These are phyloP conservation scores for Phytophthora litchii DNA, from an alignment of 352 stramenopile genomes.

Conservation along the genomic window DNA sequence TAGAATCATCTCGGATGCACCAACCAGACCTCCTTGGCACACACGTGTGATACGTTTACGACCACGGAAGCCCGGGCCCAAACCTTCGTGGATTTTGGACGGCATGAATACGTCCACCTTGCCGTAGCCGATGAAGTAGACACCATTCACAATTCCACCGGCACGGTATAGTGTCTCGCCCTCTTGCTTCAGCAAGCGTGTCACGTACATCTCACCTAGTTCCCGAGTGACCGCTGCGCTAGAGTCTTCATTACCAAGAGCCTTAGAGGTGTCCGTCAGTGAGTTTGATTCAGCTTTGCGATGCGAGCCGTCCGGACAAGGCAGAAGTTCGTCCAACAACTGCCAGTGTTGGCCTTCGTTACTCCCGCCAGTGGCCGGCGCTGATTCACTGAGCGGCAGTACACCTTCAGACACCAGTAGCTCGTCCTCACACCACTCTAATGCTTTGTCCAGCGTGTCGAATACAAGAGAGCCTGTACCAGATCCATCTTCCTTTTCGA, in stretches of 20 bases:
- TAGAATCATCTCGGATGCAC: constrained; percentile 80
- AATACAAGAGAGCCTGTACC: constrained; percentile 77
- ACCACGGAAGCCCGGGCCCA: constrained; percentile 79
- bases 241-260: neutral
- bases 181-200: constrained; percentile 54
- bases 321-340: constrained; percentile 74
- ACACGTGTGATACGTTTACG: constrained; percentile 83
- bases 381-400: constrained; percentile 66
- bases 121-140: constrained; percentile 86
- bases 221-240: constrained; percentile 53
- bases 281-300: constrained; percentile 24
- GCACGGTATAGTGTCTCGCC: constrained; percentile 76
- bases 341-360: constrained; percentile 48
- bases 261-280: neutral
- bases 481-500: constrained; percentile 64
- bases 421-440: constrained; percentile 90
- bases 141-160: constrained; percentile 60
- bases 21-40: constrained; percentile 81
- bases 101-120: constrained; percentile 88
- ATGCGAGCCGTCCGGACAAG: constrained; percentile 25
- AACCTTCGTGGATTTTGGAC: constrained; percentile 76
- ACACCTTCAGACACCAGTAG: constrained; percentile 75
- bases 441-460: constrained; percentile 78
- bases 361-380: constrained; percentile 33
- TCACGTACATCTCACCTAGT: constrained; percentile 78